Evolutionary conservation across 208 protist genomes (phyloP).

Genomic region (Wallacemonas sp.): DNA sequence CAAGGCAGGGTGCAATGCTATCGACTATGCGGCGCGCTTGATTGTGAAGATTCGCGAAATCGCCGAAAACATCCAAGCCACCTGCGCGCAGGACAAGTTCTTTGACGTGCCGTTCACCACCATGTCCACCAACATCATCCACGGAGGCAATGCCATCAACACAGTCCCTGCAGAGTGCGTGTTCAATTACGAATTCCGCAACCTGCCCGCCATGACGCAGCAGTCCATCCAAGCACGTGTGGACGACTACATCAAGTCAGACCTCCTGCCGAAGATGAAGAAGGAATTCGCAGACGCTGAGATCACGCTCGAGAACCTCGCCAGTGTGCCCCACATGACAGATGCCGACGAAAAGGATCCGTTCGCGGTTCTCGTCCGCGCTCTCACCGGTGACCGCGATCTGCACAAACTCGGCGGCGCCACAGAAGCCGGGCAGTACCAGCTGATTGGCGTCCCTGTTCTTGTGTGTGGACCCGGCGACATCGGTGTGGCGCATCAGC

Average conservation of each 20-base stretch:
- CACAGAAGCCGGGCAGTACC: conserved; percentile 55
- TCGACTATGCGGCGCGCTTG: conserved; percentile 53
- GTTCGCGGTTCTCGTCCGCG: conserved; percentile 38
- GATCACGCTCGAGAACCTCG: conserved; percentile 33
- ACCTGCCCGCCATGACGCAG: conserved; percentile 24
- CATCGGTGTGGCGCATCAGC: conserved; percentile 48
- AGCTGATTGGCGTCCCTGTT: conserved; percentile 50
- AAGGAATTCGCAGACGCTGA: conserved; percentile 31
- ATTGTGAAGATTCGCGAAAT: conserved; percentile 52
- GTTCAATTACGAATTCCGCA: conserved; percentile 55
- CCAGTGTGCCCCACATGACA: conserved; percentile 20
- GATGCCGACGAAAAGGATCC: conserved; percentile 35
- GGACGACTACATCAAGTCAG: conserved; percentile 24
- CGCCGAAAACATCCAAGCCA: conserved; percentile 32
- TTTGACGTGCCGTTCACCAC: conserved; percentile 37
- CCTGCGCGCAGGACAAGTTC: conserved; percentile 23
- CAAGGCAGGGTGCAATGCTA: conserved; percentile 46
- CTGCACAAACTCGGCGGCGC: conserved; percentile 37
- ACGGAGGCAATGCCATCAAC: conserved; percentile 56
- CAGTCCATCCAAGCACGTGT: conserved; percentile 40
- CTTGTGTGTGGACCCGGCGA: conserved; percentile 51
- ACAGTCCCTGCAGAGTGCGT: conserved; percentile 43
- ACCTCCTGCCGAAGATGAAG: conserved; percentile 46
- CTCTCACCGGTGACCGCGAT: conserved; percentile 34
- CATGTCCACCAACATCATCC: conserved; percentile 53